phyloP scores from a whole-genome alignment of 495 filamentous ascomycete species.

The Cercophora samala region DNA sequence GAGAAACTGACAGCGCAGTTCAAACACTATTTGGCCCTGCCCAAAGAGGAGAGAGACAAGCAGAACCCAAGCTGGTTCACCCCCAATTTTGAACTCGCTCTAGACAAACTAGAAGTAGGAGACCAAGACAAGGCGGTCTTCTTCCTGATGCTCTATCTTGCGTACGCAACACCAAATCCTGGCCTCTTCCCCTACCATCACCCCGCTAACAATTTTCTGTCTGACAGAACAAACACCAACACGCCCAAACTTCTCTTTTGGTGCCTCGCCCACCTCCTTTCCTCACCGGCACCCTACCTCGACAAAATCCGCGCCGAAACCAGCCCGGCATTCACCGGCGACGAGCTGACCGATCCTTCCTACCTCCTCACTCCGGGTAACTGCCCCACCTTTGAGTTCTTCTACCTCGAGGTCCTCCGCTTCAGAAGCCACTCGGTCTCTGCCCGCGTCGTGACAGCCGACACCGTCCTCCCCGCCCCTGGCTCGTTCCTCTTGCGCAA shows the following conservation, averaged over 20 bases:
- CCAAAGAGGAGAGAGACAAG: not conserved
- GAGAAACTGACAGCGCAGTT: not conserved
- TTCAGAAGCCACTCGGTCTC: not conserved
- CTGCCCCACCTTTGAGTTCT: not conserved
- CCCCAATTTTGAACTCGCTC: not conserved
- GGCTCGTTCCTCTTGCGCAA: not conserved
- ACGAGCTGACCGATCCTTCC: not conserved
- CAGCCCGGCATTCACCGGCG: not conserved
- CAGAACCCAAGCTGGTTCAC: slow-evolving; percentile 3
- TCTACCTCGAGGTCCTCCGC: not conserved
- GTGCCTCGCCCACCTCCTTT: not conserved
- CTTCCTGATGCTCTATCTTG: not conserved
- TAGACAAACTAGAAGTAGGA: not conserved
- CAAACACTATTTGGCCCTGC: not conserved
- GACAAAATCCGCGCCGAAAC: not conserved
- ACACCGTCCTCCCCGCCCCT: not conserved
- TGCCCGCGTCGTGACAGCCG: not conserved
- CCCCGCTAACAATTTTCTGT: not conserved
- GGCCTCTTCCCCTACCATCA: not conserved
- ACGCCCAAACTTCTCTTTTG: not conserved
- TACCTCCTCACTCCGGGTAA: not conserved
- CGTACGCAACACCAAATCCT: not conserved
- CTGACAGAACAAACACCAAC: not conserved
- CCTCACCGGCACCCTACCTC: not conserved
- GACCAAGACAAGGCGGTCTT: not conserved